These are phyloP conservation scores for Cytospora schulzeri DNA, from an alignment of 2,329 filamentous ascomycete genomes.

Conservation along the genomic window DNA sequence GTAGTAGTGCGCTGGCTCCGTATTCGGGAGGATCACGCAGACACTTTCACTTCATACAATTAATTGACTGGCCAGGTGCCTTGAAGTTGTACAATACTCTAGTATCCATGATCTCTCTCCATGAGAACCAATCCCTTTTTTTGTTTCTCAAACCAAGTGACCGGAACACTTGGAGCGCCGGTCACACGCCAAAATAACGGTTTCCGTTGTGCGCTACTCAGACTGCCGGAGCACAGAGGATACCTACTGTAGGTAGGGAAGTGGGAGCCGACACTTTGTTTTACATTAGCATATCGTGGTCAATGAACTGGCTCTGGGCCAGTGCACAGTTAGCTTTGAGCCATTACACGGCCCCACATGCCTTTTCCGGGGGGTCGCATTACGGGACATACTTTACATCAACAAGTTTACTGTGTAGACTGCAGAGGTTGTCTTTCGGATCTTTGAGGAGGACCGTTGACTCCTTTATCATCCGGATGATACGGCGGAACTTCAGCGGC, in stretches of 20 bases:
- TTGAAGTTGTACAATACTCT: no score
- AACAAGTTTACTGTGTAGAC: no score
- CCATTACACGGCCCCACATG: conserved; percentile 4
- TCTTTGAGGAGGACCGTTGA: no score
- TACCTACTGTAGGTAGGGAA: neutral
- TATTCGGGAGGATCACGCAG: neutral
- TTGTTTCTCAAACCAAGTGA: neutral
- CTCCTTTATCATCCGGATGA: neutral
- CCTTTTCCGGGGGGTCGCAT: neutral
- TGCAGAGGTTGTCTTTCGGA: no score
- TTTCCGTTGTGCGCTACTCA: neutral
- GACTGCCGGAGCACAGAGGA: neutral
- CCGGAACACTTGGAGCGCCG: neutral
- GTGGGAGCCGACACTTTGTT: neutral
- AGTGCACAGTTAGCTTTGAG: conserved; percentile 2
- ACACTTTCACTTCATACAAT: no score
- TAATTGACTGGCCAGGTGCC: no score
- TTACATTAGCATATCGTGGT: neutral
- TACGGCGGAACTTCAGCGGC: neutral
- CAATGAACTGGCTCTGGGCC: neutral
- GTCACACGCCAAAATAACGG: conserved; percentile 1
- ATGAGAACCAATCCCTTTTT: neutral
- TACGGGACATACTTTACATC: neutral
- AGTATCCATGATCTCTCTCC: no score
- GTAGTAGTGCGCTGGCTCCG: neutral